phyloP scores from a whole-genome alignment of 331 rosid species.

The Rhamnella rubrinervis region DNA sequence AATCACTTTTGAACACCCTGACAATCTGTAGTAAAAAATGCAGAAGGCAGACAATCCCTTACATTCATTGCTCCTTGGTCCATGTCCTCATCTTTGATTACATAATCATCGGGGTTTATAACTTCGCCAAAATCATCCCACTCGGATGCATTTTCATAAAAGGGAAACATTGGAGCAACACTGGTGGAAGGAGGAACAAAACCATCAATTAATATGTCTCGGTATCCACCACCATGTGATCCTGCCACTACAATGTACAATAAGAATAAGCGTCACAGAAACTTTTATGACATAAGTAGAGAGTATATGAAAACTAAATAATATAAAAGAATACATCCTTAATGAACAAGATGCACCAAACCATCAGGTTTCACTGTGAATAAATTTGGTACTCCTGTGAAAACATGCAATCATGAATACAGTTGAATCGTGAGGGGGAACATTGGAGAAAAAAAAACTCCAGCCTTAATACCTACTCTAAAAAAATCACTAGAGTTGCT shows the following conservation, averaged over 20 bases:
- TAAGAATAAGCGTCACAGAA: conserved; percentile 20
- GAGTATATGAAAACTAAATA: background rate
- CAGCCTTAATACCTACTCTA: background rate
- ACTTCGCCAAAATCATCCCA: conserved; percentile 99
- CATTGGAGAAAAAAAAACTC: background rate
- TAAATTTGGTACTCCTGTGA: too few species aligned
- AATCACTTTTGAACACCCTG: background rate
- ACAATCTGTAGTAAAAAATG: background rate
- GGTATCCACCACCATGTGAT: conserved; percentile 52
- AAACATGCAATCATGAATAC: background rate
- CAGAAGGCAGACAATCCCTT: conserved; percentile 32
- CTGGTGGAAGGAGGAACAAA: conserved; percentile 83
- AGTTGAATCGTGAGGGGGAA: background rate
- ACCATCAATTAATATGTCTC: conserved; percentile 83
- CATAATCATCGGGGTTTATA: conserved; percentile 96
- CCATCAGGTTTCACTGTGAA: too few species aligned
- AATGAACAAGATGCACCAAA: too few species aligned
- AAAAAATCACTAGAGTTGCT: background rate
- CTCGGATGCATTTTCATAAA: conserved; percentile 66
- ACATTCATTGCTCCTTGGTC: conserved; percentile 62
- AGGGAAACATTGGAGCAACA: conserved; percentile 93
- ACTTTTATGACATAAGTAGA: background rate
- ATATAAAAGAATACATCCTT: background rate
- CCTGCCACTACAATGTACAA: conserved; percentile 44
- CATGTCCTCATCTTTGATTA: conserved; percentile 92